Percentiles rank a stretch among this genome's conserved stretches.
Conservation (phyloP, 495 filamentous ascomycete species). For the Xylaria sp. region DNA sequence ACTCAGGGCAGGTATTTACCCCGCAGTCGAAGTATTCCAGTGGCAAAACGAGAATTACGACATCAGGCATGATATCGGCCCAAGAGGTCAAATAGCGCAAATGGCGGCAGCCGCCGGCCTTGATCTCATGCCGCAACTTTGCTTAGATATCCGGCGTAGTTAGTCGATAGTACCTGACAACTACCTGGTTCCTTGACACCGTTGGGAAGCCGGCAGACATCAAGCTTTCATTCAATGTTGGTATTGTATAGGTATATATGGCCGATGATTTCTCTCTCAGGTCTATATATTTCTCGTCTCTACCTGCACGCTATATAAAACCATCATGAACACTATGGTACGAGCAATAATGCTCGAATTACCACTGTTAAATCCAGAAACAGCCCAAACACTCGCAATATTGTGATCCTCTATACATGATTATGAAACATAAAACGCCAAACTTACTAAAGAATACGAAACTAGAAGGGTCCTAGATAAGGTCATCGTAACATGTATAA, state of each 20-base stretch:
- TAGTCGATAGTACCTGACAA: neutral
- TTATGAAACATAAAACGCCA: neutral
- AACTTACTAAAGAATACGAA: neutral
- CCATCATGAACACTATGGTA: neutral
- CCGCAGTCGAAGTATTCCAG: constrained; percentile 62
- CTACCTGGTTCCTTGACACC: neutral
- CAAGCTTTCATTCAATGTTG: neutral
- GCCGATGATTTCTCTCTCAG: neutral
- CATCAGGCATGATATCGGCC: constrained; percentile 27
- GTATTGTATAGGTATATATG: neutral
- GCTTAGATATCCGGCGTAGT: constrained; percentile 44
- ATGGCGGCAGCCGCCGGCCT: constrained; percentile 78
- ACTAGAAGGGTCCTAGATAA: neutral
- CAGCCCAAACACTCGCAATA: neutral
- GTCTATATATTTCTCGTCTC: neutral
- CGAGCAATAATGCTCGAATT: neutral
- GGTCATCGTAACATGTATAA: neutral
- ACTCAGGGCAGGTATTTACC: constrained; percentile 36
- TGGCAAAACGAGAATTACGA: constrained; percentile 68
- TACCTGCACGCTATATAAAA: neutral
- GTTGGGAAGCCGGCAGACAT: neutral
- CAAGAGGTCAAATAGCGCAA: constrained; percentile 74
- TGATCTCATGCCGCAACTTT: constrained; percentile 65
- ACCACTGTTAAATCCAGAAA: neutral
- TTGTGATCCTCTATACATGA: neutral